phyloP scores from a whole-genome alignment of 1,284 basidiomycete genomes.

The Moesziomyces sp. region DNA sequence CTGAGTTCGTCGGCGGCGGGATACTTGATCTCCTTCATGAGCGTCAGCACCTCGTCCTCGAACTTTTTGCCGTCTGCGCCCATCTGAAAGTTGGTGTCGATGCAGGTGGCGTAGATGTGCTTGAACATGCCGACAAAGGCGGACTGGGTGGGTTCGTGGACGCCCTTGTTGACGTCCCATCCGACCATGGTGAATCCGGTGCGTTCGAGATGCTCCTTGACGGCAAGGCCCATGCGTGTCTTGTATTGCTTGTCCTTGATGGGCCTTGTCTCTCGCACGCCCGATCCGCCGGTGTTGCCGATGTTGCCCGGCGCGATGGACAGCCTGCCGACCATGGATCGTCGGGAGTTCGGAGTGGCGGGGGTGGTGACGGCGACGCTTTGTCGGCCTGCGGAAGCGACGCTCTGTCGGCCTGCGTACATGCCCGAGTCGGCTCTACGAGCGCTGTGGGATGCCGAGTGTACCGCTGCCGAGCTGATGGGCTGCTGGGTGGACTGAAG shows the following conservation, averaged over 20 bases:
- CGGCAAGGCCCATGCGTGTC: constrained; percentile 56
- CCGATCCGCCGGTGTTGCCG: constrained; percentile 34
- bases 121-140: constrained; percentile 64
- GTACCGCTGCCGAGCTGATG: constrained; percentile 19
- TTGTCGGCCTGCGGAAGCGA: constrained; percentile 43
- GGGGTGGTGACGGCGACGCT: constrained; percentile 52
- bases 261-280: constrained; percentile 41
- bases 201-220: constrained; percentile 56
- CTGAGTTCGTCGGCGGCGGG: constrained; percentile 64
- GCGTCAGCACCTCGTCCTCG: constrained; percentile 61
- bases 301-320: constrained; percentile 52
- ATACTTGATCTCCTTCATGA: constrained; percentile 65
- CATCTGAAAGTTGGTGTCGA: constrained; percentile 61
- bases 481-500: constrained; percentile 8
- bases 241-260: constrained; percentile 59
- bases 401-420: constrained; percentile 45
- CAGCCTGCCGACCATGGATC: constrained; percentile 43
- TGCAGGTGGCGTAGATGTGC: constrained; percentile 60
- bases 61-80: constrained; percentile 62
- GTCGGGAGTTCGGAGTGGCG: constrained; percentile 32
- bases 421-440: constrained; percentile 35
- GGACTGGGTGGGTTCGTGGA: constrained; percentile 65
- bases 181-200: constrained; percentile 62
- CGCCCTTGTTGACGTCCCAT: constrained; percentile 53
- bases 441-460: constrained; percentile 33